A percentile compares a stretch with the other conserved stretches of the same genome.
Conservation (phyloP, 1,139 yeast species). For the Groenewaldozyma sp. region DNA sequence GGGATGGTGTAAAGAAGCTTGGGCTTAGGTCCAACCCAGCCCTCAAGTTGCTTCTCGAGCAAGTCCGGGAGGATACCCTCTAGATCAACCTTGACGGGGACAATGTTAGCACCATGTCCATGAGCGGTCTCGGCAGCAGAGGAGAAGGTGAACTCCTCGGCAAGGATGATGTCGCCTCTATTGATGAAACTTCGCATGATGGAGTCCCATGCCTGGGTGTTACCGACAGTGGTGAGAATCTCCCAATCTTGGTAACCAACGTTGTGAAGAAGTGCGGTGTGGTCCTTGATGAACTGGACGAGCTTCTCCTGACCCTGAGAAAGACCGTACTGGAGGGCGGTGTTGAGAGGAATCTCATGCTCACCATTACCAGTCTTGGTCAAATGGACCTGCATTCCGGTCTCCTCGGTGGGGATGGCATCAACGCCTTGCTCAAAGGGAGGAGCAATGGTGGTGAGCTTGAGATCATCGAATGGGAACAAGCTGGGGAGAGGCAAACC, state of each 20-base stretch:
- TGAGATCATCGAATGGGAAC: conserved; percentile 79
- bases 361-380: conserved; percentile 28
- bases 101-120: conserved; percentile 58
- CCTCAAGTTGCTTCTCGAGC: conserved; percentile 50
- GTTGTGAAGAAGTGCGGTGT: conserved; percentile 58
- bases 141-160: conserved; percentile 75
- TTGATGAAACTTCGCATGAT: conserved; percentile 68
- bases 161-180: conserved; percentile 71
- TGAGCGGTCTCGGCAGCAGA: conserved; percentile 78
- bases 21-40: conserved; percentile 69
- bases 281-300: conserved; percentile 60
- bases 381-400: conserved; percentile 37
- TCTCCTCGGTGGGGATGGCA: conserved; percentile 42
- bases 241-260: conserved; percentile 65
- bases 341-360: conserved; percentile 52
- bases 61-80: conserved; percentile 72
- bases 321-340: conserved; percentile 85
- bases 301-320: conserved; percentile 75
- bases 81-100: conserved; percentile 72
- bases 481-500: conserved; percentile 86
- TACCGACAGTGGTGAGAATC: conserved; percentile 57
- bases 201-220: conserved; percentile 86
- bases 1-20: conserved; percentile 77
- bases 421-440: conserved; percentile 73
- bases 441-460: conserved; percentile 63